A percentile compares a stretch with the other conserved stretches of the same genome.
Evolutionary conservation across 83 land plant species (phyloP).

Genomic region (Picea mariana): DNA sequence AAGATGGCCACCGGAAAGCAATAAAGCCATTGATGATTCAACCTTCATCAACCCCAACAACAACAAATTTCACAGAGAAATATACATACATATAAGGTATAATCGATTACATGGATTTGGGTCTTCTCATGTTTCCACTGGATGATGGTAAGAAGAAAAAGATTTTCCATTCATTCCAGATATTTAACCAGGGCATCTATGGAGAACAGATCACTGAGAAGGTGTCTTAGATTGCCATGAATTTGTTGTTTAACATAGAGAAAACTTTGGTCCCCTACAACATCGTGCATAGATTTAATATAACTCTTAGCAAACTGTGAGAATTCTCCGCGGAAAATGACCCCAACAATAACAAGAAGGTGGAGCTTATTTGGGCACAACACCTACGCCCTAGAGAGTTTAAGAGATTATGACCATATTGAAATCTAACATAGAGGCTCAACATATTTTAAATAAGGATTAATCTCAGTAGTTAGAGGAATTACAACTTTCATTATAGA

Average conservation of each 20-base stretch:
- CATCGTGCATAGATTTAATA: slow-evolving; percentile 33
- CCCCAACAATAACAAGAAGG: no score
- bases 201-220: slow-evolving; percentile 22
- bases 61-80: not conserved
- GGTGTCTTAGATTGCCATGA: slow-evolving; percentile 28
- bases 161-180: slow-evolving; percentile 24
- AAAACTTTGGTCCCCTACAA: slow-evolving; percentile 35
- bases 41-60: no score
- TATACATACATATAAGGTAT: slow-evolving; percentile 26
- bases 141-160: slow-evolving; percentile 2
- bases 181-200: slow-evolving; percentile 5
- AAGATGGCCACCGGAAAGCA: not conserved
- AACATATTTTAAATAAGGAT: no score
- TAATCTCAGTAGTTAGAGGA: no score
- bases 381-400: no score
- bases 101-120: slow-evolving; percentile 23
- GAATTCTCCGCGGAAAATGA: slow-evolving; percentile 23
- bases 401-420: no score
- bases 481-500: no score
- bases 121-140: slow-evolving; percentile 22
- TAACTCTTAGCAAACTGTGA: slow-evolving; percentile 31
- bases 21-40: not conserved
- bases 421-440: no score
- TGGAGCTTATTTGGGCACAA: no score
- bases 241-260: slow-evolving; percentile 31